phyloP scores from a whole-genome alignment of 2,329 filamentous ascomycete genomes.

The Phoma sp. region DNA sequence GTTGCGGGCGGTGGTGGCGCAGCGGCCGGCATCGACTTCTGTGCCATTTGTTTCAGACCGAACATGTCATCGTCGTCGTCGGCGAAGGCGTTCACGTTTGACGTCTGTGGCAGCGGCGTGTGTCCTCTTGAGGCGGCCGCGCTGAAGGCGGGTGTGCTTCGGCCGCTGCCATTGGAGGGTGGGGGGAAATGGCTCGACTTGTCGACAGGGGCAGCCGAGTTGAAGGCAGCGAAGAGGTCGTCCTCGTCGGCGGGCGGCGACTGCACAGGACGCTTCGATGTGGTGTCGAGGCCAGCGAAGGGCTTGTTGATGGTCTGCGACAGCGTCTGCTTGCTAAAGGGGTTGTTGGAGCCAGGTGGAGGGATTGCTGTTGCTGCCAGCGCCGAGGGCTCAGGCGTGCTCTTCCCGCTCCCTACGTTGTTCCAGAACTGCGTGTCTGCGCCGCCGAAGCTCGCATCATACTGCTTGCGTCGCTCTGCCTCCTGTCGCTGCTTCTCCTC shows the following conservation, averaged over 20 bases:
- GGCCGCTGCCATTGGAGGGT: constrained; percentile 46
- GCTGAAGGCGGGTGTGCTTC: constrained; percentile 48
- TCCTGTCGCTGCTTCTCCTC: constrained; percentile 81
- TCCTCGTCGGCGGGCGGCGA: constrained; percentile 58
- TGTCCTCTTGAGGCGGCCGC: constrained; percentile 34
- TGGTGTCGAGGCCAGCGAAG: constrained; percentile 44
- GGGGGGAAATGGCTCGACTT: constrained; percentile 65
- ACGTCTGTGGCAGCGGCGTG: constrained; percentile 33
- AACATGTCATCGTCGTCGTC: constrained; percentile 85
- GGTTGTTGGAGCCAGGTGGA: constrained; percentile 26
- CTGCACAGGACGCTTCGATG: constrained; percentile 35
- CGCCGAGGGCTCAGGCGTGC: constrained; percentile 51
- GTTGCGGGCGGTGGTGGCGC: constrained; percentile 29
- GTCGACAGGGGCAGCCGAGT: constrained; percentile 64
- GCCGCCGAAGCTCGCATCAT: constrained; percentile 77
- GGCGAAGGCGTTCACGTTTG: constrained; percentile 44
- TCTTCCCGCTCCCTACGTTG: constrained; percentile 64
- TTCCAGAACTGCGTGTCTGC: constrained; percentile 75
- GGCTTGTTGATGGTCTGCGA: constrained; percentile 48
- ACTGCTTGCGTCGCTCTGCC: constrained; percentile 71
- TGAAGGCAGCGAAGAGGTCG: constrained; percentile 67
- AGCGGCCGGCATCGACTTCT: constrained; percentile 37
- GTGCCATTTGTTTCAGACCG: constrained; percentile 71
- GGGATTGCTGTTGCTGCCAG: constrained; percentile 28
- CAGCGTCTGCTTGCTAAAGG: constrained; percentile 33